These are phyloP conservation scores for Theobroma grandiflorum DNA, from an alignment of 441 rosid species.

Conservation along the genomic window DNA sequence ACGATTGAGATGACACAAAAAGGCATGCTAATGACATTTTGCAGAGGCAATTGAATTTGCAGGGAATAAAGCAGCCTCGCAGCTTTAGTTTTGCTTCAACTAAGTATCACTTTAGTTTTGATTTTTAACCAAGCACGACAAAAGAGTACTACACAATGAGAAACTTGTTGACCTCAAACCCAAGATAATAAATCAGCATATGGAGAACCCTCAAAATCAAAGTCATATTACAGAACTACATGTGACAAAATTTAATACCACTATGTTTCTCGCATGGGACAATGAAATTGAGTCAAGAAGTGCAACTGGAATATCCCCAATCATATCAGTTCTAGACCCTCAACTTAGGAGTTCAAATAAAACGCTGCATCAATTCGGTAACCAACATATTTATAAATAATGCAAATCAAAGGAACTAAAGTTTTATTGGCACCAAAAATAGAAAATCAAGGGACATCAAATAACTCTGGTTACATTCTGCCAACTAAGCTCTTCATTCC, in stretches of 20 bases:
- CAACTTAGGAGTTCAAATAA: not conserved
- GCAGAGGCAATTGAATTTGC: not conserved
- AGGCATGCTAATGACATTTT: not conserved
- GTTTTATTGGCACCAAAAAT: not conserved
- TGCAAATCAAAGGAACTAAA: not conserved
- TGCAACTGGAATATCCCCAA: not conserved
- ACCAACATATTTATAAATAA: not conserved
- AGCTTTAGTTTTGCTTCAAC: not conserved
- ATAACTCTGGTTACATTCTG: not conserved
- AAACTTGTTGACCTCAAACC: slow-evolving; percentile 5
- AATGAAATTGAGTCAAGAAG: not conserved
- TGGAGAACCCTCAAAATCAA: not conserved
- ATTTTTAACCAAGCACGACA: not conserved
- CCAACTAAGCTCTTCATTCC: not conserved
- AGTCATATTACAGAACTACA: not conserved
- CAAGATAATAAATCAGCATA: slow-evolving; percentile 7
- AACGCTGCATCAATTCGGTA: not conserved
- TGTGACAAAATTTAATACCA: not conserved
- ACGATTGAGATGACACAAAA: not conserved
- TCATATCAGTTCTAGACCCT: slow-evolving; percentile 10
- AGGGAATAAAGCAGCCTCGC: not conserved
- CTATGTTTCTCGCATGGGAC: not conserved
- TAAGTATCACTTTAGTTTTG: not conserved
- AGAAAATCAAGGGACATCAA: not conserved
- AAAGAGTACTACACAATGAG: slow-evolving; percentile 7